Conservation (phyloP, 192 early-diverging fungal species). For the Coemansia guatemalensis region DNA sequence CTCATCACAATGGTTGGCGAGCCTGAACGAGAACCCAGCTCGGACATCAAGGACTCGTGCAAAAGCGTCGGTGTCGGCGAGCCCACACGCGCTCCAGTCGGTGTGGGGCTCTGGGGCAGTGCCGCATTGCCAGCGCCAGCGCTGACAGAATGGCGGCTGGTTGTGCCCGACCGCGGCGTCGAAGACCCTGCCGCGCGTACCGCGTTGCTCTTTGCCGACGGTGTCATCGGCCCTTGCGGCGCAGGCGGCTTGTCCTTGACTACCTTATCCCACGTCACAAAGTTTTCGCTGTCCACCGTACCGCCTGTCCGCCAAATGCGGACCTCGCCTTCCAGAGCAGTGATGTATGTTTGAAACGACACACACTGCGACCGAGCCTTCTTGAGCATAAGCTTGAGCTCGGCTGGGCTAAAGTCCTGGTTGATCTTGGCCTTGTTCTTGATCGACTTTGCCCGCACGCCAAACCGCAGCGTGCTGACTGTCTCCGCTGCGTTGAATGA, state of each 20-base stretch:
- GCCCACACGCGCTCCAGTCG: slow-evolving; percentile 32
- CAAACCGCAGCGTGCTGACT: slow-evolving; percentile 90
- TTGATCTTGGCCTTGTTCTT: slow-evolving; percentile 99
- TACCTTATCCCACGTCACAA: slow-evolving; percentile 48
- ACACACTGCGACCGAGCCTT: slow-evolving; percentile 80
- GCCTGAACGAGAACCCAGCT: slow-evolving; percentile 46
- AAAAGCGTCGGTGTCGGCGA: slow-evolving; percentile 48
- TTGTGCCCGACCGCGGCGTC: slow-evolving; percentile 30
- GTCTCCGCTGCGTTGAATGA: slow-evolving; percentile 98
- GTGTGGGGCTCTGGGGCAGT: slow-evolving; percentile 42
- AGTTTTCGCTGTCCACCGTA: slow-evolving; percentile 61
- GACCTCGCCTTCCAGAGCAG: slow-evolving; percentile 86
- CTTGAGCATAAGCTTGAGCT: slow-evolving; percentile 94
- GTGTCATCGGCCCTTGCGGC: slow-evolving; percentile 22
- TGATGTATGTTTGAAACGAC: slow-evolving; percentile 80
- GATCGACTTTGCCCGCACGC: slow-evolving; percentile 98
- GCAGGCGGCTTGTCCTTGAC: slow-evolving; percentile 24
- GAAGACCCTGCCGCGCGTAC: slow-evolving; percentile 21
- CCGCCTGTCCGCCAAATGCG: slow-evolving; percentile 85
- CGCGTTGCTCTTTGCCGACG: slow-evolving; percentile 24
- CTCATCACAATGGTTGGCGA: slow-evolving; percentile 78
- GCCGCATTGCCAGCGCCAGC: slow-evolving; percentile 39
- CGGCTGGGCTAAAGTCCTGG: slow-evolving; percentile 89
- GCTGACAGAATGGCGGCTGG: slow-evolving; percentile 40
- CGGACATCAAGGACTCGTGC: slow-evolving; percentile 49